A percentile compares a stretch with the other conserved stretches of the same genome.
phyloP scores from a whole-genome alignment of 495 filamentous ascomycete genomes.

The Aspergillus biplanus region DNA sequence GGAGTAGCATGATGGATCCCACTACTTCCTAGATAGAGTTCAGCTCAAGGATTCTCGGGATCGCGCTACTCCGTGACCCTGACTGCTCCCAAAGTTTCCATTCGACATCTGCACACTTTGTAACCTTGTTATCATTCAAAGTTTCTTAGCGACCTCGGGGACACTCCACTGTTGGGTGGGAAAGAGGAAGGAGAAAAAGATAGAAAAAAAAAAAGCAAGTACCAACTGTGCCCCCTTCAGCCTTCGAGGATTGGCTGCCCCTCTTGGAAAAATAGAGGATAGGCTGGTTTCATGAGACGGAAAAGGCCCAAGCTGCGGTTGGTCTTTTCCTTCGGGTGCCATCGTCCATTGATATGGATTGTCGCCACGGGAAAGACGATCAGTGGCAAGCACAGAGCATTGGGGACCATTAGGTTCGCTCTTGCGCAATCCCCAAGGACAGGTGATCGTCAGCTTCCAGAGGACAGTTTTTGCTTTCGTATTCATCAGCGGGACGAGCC shows the following conservation, averaged over 20 bases:
- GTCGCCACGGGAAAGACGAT: neutral
- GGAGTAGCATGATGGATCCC: constrained; percentile 3
- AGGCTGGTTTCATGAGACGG: constrained; percentile 2
- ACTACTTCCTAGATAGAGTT: constrained; percentile 16
- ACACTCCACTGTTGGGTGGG: neutral
- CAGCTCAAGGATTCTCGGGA: constrained; percentile 9
- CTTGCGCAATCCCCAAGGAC: neutral
- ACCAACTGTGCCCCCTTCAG: neutral
- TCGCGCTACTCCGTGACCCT: constrained; percentile 5
- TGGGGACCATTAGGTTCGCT: neutral
- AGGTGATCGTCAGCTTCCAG: neutral
- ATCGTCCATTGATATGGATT: neutral
- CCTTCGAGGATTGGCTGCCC: constrained; percentile 4
- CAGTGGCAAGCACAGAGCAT: neutral
- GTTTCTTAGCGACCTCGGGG: constrained; percentile 4
- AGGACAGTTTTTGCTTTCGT: neutral
- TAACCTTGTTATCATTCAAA: neutral
- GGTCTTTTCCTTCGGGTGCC: neutral
- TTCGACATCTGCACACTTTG: neutral
- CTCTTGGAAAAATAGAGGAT: neutral
- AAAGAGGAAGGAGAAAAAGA: too few relatives aligned
- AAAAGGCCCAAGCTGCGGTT: neutral
- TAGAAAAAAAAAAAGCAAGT: constrained; percentile 1
- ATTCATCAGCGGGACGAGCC: too few relatives aligned
- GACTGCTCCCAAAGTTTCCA: neutral